Evolutionary conservation across 2,329 filamentous ascomycete species (phyloP), one percentile per base, ranked within the genome.

Genomic region (Coniella vitis): DNA sequence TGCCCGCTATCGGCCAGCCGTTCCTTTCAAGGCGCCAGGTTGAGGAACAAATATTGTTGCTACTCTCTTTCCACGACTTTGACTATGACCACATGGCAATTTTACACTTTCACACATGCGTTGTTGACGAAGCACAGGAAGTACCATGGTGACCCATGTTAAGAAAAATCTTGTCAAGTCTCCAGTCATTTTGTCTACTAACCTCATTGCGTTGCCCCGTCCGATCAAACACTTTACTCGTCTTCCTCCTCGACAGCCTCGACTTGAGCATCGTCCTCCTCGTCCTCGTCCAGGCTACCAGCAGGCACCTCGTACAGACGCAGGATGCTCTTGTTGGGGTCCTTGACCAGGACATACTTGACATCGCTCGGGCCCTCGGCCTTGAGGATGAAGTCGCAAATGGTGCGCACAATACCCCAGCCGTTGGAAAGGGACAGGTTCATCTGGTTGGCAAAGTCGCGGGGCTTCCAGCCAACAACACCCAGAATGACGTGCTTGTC

Each of bases 321-420:
- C 57, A 98, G 81, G 56, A 96, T 88, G 51, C 86, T 81, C 83
- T 96, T 97, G 78, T 98, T 98, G 52, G 93, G 93, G 69, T 98
- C 93, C 84, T 86, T 86, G 63, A 85, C 81, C 17, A 86, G 75
- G 40, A 93, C 83, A 60, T 87, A 93, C 73, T 90, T 90, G 68
- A 84, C 86, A 59, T 90, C 85, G 12, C 16, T 25, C 12, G 38
- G 36, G 25, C 38, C 51, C 40, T 82, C 76, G 68, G 83, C 81
- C 68, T 83, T 81, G 60, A 90, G 78, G 61, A 84, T 86, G 86
- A 97, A 94, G 70, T 98, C 93, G 60, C 89, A 88, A 63, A 98
- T 96, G 44, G 93, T 98, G 58, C 93, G 88, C 52, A 98, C 93
- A 57, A 98, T 97, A 68, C 93, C 93, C 93, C 93, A 98, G 55